Evolutionary conservation across 345 rosid genomes (phyloP), one percentile per base, ranked within the genome.

Genomic region (Melastoma malabathricum): DNA sequence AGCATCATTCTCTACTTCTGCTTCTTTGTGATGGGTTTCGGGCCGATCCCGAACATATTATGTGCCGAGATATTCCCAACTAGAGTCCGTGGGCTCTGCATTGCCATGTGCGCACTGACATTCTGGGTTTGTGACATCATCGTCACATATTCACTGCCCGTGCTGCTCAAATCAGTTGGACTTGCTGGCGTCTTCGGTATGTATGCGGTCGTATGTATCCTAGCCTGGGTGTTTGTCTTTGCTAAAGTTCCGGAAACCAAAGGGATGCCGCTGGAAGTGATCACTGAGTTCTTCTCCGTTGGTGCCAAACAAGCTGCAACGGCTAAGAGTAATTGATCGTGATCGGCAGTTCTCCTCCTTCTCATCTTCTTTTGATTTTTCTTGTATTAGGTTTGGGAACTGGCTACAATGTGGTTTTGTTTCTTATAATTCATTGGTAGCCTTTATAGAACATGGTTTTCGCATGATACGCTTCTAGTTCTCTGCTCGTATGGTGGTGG

Each of bases 191-290:
- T 81, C 16, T 88, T 92, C 22, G 95, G 98, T 29, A 38, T 79
- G 68, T 92, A 82, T 18, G 81, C 90, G 0, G 44, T 79, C 2
- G 84, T 82, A 1, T 92, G 97, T 66, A 38, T 81, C 54, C 50
- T 92, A 47, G 65, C 97, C 0, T 75, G 79, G 76, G 78, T 58
- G 18, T 92, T 87, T 44, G 82, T 92, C 50, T 92, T 60, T 82
- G 43, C 76, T 51, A 79, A 83, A 72, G 86, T 84, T 18, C 97
- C 98, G 1, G 97, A 92, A 72, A 92, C 97, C 50, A 88, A 88
- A 57, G 97, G 95, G 48, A 92, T 92, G 97, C 98, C 97, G 10
- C 93, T 92, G 47, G 98, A 92, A 75, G 96, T 92, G 56, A 84
- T 92, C 20, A 67, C 87, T 0, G 97, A 88, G 74, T 84, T 92